These are phyloP conservation scores for Plasmodium chabaudi DNA, from an alignment of 169 alveolate genomes.

Conservation along the genomic window DNA sequence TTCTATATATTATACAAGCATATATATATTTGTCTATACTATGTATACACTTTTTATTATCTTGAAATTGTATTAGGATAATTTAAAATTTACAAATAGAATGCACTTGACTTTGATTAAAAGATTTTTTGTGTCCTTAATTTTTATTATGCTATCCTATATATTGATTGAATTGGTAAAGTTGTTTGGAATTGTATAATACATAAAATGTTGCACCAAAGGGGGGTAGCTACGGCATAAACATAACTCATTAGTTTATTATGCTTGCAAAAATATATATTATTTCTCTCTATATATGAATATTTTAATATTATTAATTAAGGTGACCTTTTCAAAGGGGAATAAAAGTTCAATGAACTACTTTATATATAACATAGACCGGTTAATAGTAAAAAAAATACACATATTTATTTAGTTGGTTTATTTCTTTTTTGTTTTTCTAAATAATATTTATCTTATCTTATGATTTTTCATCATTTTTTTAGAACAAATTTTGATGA, in stretches of 20 bases:
- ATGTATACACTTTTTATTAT: neutral
- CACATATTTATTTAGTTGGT: too few relatives aligned
- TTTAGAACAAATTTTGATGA: constrained; percentile 43
- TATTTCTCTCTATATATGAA: too few relatives aligned
- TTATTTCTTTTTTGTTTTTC: too few relatives aligned
- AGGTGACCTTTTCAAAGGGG: constrained; percentile 31
- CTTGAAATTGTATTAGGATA: constrained; percentile 24
- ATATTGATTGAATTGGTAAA: constrained; percentile 58
- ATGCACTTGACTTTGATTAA: constrained; percentile 70
- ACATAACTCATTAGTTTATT: too few relatives aligned
- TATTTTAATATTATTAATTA: neutral
- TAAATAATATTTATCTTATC: too few relatives aligned
- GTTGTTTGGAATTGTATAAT: neutral
- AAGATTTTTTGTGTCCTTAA: constrained; percentile 62
- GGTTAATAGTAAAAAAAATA: constrained; percentile 18
- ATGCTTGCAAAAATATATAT: too few relatives aligned
- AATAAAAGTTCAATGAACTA: constrained; percentile 35
- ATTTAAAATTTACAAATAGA: constrained; percentile 62
- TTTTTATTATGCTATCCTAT: constrained; percentile 52
- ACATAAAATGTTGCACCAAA: too few relatives aligned
- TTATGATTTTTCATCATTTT: neutral
- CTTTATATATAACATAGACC: constrained; percentile 57
- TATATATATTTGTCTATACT: neutral
- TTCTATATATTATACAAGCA: neutral
- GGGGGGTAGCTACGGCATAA: too few relatives aligned